Percentiles rank a stretch among this genome's conserved stretches.
Conservation (phyloP, 2,329 filamentous ascomycete genomes). For the Blumeria hordei region DNA sequence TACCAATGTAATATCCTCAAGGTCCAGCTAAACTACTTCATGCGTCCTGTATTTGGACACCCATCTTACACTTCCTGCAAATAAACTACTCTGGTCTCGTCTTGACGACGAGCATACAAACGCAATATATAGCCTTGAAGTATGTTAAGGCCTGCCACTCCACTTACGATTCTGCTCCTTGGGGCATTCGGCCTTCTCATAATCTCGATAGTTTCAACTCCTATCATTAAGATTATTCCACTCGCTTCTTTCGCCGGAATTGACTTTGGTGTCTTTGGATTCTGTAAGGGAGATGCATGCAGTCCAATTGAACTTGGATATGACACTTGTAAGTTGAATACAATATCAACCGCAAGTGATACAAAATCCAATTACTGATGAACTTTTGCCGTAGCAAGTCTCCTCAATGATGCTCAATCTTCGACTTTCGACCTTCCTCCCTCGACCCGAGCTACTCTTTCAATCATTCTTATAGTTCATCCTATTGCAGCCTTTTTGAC, state of each 20-base stretch:
- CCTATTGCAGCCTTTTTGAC: constrained; percentile 73
- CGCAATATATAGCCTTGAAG: constrained; percentile 5
- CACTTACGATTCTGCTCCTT: constrained; percentile 65
- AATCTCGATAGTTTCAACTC: constrained; percentile 73
- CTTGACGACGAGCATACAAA: too few relatives aligned
- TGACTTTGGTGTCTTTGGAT: constrained; percentile 83
- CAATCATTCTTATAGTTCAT: constrained; percentile 74
- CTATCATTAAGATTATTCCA: constrained; percentile 65
- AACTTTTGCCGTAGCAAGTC: constrained; percentile 5
- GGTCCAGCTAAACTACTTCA: too few relatives aligned
- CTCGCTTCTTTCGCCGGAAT: constrained; percentile 54
- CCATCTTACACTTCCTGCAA: too few relatives aligned
- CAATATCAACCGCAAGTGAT: not conserved
- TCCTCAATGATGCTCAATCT: constrained; percentile 9
- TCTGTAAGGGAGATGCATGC: constrained; percentile 43
- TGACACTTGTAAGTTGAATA: constrained; percentile 43
- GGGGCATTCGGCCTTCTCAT: constrained; percentile 67
- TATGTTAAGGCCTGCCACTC: constrained; percentile 72
- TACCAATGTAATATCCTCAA: too few relatives aligned
- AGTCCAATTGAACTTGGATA: constrained; percentile 64
- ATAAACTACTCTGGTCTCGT: too few relatives aligned
- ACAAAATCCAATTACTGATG: not conserved
- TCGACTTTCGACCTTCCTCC: constrained; percentile 30
- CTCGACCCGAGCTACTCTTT: constrained; percentile 37
- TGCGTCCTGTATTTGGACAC: too few relatives aligned